Evolutionary conservation across 1,139 yeast genomes (phyloP).

Genomic region (Maudiozyma humilis): DNA sequence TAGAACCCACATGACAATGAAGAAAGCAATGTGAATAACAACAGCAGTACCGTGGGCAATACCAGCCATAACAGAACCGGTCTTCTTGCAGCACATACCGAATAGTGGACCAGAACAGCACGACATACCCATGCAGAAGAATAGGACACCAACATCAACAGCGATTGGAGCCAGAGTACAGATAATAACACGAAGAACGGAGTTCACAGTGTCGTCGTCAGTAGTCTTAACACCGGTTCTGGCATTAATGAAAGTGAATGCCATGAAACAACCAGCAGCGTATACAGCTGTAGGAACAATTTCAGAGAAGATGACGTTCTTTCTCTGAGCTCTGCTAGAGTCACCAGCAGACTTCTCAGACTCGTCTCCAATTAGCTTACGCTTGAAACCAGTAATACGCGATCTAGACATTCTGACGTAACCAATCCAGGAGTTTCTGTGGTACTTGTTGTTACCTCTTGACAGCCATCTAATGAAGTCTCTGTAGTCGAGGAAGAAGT

Average conservation of each 20-base stretch:
- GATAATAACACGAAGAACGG: slow-evolving; percentile 74
- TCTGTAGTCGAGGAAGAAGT: slow-evolving; percentile 96
- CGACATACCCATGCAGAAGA: slow-evolving; percentile 63
- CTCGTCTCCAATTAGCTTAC: slow-evolving; percentile 75
- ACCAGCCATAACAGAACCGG: slow-evolving; percentile 95
- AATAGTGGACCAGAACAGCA: slow-evolving; percentile 97
- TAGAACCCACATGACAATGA: slow-evolving; percentile 93
- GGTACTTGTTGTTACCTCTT: slow-evolving; percentile 98
- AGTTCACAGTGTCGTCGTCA: slow-evolving; percentile 54
- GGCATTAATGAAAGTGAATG: slow-evolving; percentile 88
- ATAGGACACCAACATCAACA: slow-evolving; percentile 78
- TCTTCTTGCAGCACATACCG: slow-evolving; percentile 93
- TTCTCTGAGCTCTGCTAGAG: slow-evolving; percentile 86
- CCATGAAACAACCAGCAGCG: slow-evolving; percentile 86
- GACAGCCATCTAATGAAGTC: slow-evolving; percentile 97
- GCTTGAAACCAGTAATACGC: slow-evolving; percentile 95
- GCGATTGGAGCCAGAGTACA: slow-evolving; percentile 90
- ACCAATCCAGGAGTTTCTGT: slow-evolving; percentile 98
- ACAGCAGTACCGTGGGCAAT: slow-evolving; percentile 94
- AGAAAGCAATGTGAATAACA: slow-evolving; percentile 71
- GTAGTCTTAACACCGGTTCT: slow-evolving; percentile 76
- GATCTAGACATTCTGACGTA: slow-evolving; percentile 92
- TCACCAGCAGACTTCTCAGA: slow-evolving; percentile 95
- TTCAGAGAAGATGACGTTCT: slow-evolving; percentile 80
- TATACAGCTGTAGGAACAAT: slow-evolving; percentile 74